These are phyloP conservation scores for apple (Malus domestica) DNA, from an alignment of 306 rosid species.

Conservation along the genomic window DNA sequence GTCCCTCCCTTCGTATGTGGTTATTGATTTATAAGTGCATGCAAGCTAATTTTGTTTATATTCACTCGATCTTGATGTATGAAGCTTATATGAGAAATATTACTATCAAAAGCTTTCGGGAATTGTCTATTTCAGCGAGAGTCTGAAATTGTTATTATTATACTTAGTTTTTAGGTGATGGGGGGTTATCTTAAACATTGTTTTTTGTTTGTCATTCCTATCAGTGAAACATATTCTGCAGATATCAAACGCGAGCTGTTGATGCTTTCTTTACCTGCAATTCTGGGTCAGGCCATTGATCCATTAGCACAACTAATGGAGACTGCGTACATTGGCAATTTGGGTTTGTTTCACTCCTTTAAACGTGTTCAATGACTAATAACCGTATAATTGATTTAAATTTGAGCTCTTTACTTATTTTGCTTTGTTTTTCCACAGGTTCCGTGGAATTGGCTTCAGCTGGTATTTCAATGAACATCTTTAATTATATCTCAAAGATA, in stretches of 20 bases:
- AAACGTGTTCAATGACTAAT: neutral
- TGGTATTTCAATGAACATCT: conserved; percentile 81
- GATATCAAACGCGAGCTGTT: conserved; percentile 67
- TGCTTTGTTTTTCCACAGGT: conserved; percentile 29
- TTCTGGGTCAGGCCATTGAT: conserved; percentile 88
- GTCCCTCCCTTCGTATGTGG: neutral
- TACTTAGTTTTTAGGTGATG: neutral
- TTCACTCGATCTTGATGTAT: neutral
- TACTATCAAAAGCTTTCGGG: neutral
- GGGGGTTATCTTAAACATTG: neutral
- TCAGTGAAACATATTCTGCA: conserved; percentile 5
- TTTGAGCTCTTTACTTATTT: neutral
- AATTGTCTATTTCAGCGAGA: neutral
- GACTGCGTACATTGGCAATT: conserved; percentile 87
- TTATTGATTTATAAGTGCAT: neutral
- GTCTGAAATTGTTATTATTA: neutral
- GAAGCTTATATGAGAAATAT: neutral
- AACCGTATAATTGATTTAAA: neutral
- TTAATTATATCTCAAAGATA: conserved; percentile 78
- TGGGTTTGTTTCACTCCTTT: conserved; percentile 37
- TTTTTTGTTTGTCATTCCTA: conserved; percentile 5
- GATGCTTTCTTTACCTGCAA: conserved; percentile 64
- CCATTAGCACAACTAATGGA: conserved; percentile 92
- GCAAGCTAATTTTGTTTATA: neutral
- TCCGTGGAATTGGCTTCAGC: conserved; percentile 85